Conservation (phyloP, 768 basidiomycete species). For the Suillus hirtellus region DNA sequence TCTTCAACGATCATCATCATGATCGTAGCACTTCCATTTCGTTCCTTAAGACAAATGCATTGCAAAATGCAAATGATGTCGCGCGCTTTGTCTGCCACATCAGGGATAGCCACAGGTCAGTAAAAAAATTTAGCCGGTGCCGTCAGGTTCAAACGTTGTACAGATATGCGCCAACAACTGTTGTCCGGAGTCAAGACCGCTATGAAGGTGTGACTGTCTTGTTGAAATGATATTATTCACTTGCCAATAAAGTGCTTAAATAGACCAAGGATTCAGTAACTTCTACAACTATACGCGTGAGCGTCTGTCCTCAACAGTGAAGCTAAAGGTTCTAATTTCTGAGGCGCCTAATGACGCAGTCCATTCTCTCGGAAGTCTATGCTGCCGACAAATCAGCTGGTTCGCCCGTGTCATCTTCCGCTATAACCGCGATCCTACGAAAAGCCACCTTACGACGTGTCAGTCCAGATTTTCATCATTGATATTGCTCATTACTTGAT, state of each 20-base stretch:
- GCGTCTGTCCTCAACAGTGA: conserved; percentile 20
- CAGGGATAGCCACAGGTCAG: conserved; percentile 3
- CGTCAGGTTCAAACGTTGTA: conserved; percentile 6
- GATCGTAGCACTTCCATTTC: background rate
- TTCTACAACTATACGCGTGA: conserved; percentile 59
- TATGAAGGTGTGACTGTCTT: conserved; percentile 63
- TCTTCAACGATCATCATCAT: background rate
- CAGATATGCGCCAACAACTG: conserved; percentile 57
- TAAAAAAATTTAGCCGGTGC: background rate
- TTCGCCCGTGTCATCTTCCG: conserved; percentile 46
- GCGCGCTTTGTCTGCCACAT: background rate
- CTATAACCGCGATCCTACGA: conserved; percentile 52
- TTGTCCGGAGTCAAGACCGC: conserved; percentile 58
- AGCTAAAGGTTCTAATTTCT: background rate
- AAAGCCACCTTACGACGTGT: conserved; percentile 63
- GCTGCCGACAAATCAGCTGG: conserved; percentile 59
- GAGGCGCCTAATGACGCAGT: conserved; percentile 39
- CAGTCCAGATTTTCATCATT: conserved; percentile 27
- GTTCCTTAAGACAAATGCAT: background rate
- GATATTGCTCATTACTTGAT: conserved; percentile 11
- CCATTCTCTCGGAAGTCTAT: conserved; percentile 69
- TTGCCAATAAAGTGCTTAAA: conserved; percentile 1
- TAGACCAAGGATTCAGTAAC: conserved; percentile 58
- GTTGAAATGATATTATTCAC: background rate
- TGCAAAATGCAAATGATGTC: background rate